These are phyloP conservation scores for Talaromyces sp. DNA, from an alignment of 2,329 filamentous ascomycete genomes.

Conservation along the genomic window DNA sequence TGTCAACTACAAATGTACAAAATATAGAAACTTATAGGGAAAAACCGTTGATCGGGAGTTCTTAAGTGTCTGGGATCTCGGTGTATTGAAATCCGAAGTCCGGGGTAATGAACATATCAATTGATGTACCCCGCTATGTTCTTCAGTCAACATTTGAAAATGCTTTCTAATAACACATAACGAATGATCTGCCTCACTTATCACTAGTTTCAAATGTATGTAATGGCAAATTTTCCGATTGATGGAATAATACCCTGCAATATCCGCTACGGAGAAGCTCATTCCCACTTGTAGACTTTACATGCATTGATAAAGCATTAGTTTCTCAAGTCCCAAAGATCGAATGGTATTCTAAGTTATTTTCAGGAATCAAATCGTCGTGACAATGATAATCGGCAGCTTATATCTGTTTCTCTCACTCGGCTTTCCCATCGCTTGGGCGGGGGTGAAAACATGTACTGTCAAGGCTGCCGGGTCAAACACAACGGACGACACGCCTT, in stretches of 20 bases:
- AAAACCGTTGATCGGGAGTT: neutral
- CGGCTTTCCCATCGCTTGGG: neutral
- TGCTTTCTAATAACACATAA: neutral
- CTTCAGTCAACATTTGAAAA: neutral
- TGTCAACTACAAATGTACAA: neutral
- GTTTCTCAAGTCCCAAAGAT: neutral
- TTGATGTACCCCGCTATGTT: neutral
- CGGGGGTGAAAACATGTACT: slow-evolving; percentile 6
- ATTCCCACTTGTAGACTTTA: neutral
- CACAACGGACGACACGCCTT: slow-evolving; percentile 44
- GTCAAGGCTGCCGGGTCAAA: slow-evolving; percentile 15
- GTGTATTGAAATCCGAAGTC: too few species aligned
- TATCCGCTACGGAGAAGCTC: neutral
- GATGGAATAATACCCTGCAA: neutral
- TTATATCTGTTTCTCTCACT: neutral
- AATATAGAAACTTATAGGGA: neutral
- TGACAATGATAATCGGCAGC: neutral
- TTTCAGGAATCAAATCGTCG: rapidly evolving
- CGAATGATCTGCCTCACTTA: neutral
- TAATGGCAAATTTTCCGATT: neutral
- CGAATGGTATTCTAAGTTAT: neutral
- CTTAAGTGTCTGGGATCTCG: neutral
- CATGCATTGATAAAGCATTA: neutral
- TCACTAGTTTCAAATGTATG: neutral
- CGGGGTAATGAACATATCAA: too few species aligned